Conservation (phyloP, 2,329 filamentous ascomycete species). For the Penicillium freii region DNA sequence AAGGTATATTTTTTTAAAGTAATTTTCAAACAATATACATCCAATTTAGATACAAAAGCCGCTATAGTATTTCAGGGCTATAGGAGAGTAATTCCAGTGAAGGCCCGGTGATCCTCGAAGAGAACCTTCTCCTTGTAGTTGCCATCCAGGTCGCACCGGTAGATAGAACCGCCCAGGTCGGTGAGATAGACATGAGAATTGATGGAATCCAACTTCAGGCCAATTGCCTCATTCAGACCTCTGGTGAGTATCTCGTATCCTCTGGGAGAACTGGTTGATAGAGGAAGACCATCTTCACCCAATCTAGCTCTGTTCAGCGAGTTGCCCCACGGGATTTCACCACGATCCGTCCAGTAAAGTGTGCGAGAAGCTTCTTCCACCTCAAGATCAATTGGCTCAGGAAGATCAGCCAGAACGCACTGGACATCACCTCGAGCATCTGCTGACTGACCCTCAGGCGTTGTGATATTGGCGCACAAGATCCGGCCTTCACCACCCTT, state of each 20-base stretch:
- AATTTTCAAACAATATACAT: not conserved
- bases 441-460: constrained; percentile 35
- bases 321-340: constrained; percentile 56
- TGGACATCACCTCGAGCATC: constrained; percentile 44
- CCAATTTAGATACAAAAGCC: no score
- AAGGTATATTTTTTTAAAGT: no score
- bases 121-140: constrained; percentile 1
- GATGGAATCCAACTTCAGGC: constrained; percentile 23
- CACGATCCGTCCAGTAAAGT: constrained; percentile 62
- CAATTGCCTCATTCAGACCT: constrained; percentile 30
- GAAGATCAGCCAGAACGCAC: constrained; percentile 46
- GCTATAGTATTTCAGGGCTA: not conserved
- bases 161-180: constrained; percentile 26
- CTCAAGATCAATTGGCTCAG: constrained; percentile 59
- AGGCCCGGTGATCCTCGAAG: constrained; percentile 15
- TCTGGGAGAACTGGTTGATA: not conserved
- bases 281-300: constrained; percentile 7
- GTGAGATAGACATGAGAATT: constrained; percentile 26
- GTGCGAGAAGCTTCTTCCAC: constrained; percentile 46
- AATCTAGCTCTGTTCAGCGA: constrained; percentile 47
- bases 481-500: constrained; percentile 56
- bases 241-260: constrained; percentile 19
- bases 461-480: constrained; percentile 50
- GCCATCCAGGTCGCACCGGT: constrained; percentile 19
- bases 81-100: constrained; percentile 15